These are phyloP conservation scores for Suillus tomentosus DNA, from an alignment of 768 basidiomycete species.

Conservation along the genomic window DNA sequence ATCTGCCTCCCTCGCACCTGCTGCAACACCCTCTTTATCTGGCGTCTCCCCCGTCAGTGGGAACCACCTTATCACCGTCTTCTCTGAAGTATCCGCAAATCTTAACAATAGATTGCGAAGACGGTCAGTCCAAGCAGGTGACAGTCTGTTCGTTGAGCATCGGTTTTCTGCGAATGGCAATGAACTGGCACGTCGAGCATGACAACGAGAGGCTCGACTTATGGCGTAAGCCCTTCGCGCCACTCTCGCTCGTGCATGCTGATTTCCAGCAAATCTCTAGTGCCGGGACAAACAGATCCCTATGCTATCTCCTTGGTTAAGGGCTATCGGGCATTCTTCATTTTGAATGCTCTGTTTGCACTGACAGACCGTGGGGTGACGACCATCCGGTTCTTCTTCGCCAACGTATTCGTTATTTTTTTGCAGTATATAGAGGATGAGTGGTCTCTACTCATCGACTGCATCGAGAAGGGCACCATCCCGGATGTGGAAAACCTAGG, in stretches of 20 bases:
- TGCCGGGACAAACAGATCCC: slow-evolving; percentile 17
- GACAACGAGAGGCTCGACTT: background rate
- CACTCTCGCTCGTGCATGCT: background rate
- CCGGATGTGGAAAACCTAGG: slow-evolving; percentile 19
- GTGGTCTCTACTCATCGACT: slow-evolving; percentile 21
- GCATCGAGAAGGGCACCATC: slow-evolving; percentile 18
- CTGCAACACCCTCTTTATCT: background rate
- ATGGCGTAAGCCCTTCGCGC: background rate
- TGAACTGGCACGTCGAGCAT: background rate
- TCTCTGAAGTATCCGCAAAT: background rate
- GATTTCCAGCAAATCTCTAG: background rate
- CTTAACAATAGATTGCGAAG: background rate
- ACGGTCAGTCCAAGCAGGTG: background rate
- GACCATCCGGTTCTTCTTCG: slow-evolving; percentile 8
- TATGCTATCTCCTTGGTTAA: slow-evolving; percentile 19
- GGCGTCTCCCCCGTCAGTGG: background rate
- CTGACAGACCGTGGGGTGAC: slow-evolving; percentile 13
- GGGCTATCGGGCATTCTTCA: slow-evolving; percentile 19
- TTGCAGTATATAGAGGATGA: slow-evolving; percentile 20
- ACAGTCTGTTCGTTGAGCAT: background rate
- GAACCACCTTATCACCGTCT: background rate
- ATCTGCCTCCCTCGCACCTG: slow-evolving; percentile 6
- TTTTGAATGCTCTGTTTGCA: slow-evolving; percentile 27
- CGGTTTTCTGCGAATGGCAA: background rate
- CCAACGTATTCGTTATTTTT: slow-evolving; percentile 17